Conservation (phyloP, 83 land plant species). For the Thuja plicata region DNA sequence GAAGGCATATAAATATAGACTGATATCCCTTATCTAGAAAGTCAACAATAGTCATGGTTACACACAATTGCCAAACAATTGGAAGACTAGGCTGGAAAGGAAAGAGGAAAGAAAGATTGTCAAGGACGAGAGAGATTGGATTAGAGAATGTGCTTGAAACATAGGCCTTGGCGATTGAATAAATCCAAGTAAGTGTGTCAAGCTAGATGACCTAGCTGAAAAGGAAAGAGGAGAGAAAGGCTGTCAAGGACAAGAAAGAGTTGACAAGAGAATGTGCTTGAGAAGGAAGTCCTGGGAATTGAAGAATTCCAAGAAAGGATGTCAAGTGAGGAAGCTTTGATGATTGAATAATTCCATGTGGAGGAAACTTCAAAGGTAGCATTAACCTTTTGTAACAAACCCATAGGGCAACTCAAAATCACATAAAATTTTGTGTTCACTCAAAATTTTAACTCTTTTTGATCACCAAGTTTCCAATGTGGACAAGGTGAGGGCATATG, state of each 20-base stretch:
- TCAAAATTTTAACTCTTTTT: too few species aligned
- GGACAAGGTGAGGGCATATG: too few species aligned
- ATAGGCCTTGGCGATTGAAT: background rate
- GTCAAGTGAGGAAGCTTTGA: background rate
- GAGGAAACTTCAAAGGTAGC: background rate
- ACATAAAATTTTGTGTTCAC: too few species aligned
- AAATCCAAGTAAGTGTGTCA: background rate
- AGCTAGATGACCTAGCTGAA: background rate
- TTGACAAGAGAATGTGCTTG: background rate
- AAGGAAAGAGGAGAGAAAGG: background rate
- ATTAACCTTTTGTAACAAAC: too few species aligned
- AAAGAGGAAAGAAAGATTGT: background rate
- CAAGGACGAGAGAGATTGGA: background rate
- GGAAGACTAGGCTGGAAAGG: background rate
- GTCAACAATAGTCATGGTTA: background rate
- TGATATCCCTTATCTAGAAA: background rate
- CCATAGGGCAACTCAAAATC: too few species aligned
- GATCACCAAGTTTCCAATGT: too few species aligned
- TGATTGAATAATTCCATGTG: background rate
- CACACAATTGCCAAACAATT: background rate
- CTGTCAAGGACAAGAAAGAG: background rate
- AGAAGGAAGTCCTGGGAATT: background rate
- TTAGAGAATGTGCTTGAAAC: background rate
- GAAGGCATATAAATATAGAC: background rate
- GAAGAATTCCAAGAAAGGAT: background rate